phyloP scores from a whole-genome alignment of 495 filamentous ascomycete species.

The Trypethelium eluteriae region DNA sequence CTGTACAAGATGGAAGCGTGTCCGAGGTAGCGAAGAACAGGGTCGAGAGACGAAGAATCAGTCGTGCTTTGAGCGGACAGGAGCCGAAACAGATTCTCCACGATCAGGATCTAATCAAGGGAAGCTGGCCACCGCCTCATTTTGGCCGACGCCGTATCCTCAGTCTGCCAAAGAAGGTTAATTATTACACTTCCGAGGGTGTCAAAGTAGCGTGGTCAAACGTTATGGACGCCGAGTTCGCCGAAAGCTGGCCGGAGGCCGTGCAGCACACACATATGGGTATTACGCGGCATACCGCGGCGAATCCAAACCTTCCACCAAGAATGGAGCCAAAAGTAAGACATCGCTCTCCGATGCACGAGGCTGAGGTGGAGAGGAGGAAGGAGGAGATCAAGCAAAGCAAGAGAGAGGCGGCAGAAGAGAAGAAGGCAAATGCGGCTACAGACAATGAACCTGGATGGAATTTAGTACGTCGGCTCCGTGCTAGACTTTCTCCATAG shows the following conservation, averaged over 20 bases:
- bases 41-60: background rate
- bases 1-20: background rate
- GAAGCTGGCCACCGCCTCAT: background rate
- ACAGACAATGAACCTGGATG: background rate
- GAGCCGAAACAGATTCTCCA: background rate
- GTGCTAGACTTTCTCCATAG: background rate
- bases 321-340: background rate
- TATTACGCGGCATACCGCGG: constrained; percentile 14
- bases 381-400: constrained; percentile 1
- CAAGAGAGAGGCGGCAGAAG: background rate
- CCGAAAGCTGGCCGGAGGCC: constrained; percentile 20
- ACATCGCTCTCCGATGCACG: background rate
- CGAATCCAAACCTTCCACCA: background rate
- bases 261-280: constrained; percentile 22
- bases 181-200: constrained; percentile 17
- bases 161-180: background rate
- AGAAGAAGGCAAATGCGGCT: background rate
- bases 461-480: no score
- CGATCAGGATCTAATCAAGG: background rate
- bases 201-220: constrained; percentile 24
- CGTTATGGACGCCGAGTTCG: constrained; percentile 25
- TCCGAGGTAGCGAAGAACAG: background rate
- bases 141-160: background rate
- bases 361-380: constrained; percentile 2
- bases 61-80: background rate